phyloP scores from a whole-genome alignment of 768 basidiomycete genomes.

The Zangia roseola region DNA sequence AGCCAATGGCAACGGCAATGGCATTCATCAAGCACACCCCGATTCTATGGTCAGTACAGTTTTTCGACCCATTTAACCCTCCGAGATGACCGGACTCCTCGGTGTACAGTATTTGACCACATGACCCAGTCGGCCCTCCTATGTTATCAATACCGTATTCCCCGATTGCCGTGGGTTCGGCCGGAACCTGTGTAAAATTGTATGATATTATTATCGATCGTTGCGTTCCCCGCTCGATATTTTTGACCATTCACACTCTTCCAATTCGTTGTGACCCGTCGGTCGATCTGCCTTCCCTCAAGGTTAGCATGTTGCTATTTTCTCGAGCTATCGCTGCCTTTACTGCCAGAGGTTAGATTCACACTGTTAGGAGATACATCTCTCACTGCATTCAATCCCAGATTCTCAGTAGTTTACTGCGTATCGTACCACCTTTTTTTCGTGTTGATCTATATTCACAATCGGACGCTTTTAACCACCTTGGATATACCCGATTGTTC shows the following conservation, averaged over 20 bases:
- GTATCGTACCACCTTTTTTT: slow-evolving; percentile 10
- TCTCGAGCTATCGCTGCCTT: slow-evolving; percentile 4
- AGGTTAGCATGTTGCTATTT: slow-evolving; percentile 21
- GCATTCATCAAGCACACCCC: slow-evolving; percentile 14
- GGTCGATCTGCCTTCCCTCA: not conserved
- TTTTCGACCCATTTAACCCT: not conserved
- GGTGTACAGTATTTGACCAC: slow-evolving; percentile 25
- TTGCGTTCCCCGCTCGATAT: slow-evolving; percentile 11
- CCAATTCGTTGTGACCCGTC: slow-evolving; percentile 2
- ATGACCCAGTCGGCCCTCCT: slow-evolving; percentile 9
- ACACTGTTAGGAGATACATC: slow-evolving; percentile 5
- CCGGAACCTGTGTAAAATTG: slow-evolving; percentile 20
- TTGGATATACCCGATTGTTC: slow-evolving; percentile 92
- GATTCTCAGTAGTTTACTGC: slow-evolving; percentile 1
- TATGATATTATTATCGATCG: slow-evolving; percentile 25
- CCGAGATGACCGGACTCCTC: slow-evolving; percentile 12
- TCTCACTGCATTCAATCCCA: slow-evolving; percentile 13
- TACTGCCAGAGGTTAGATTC: slow-evolving; percentile 13
- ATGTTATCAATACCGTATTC: slow-evolving; percentile 30
- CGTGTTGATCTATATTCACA: slow-evolving; percentile 36
- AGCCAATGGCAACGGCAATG: slow-evolving; percentile 19
- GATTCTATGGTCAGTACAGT: slow-evolving; percentile 19
- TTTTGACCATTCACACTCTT: slow-evolving; percentile 6
- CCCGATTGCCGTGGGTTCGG: slow-evolving; percentile 6
- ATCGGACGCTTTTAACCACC: slow-evolving; percentile 80